A percentile compares a stretch with the other conserved stretches of the same genome.
Evolutionary conservation across 2,329 filamentous ascomycete species (phyloP).

Genomic region (Hysterium pulicare): DNA sequence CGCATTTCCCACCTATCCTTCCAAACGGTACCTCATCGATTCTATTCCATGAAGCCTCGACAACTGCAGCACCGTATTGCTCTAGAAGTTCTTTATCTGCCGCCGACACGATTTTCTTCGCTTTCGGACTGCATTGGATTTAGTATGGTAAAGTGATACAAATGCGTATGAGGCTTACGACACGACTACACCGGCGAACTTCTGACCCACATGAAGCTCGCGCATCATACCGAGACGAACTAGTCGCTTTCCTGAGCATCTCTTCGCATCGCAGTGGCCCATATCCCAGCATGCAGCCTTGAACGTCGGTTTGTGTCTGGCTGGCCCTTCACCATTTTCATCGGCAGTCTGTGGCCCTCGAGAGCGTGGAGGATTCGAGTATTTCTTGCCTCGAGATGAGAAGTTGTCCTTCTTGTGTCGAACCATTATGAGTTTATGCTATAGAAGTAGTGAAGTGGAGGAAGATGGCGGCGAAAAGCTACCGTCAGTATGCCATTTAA

Average conservation of each 20-base stretch:
- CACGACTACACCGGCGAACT: constrained; percentile 87
- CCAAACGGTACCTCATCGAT: constrained; percentile 87
- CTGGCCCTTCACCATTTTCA: constrained; percentile 20
- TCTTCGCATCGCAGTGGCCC: constrained; percentile 94
- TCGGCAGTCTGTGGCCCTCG: constrained; percentile 49
- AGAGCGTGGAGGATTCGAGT: constrained; percentile 56
- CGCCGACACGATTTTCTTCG: constrained; percentile 77
- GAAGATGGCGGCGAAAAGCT: neutral
- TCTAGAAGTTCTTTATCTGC: constrained; percentile 80
- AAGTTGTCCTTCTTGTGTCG: constrained; percentile 92
- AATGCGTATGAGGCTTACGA: constrained; percentile 48
- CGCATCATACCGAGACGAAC: constrained; percentile 93
- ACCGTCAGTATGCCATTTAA: no score
- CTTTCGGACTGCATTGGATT: constrained; percentile 63
- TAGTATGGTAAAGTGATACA: neutral
- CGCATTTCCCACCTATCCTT: constrained; percentile 89
- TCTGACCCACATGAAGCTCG: constrained; percentile 85
- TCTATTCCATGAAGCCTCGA: constrained; percentile 95
- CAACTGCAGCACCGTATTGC: constrained; percentile 87
- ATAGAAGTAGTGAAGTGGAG: neutral
- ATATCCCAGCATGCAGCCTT: constrained; percentile 98
- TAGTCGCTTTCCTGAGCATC: constrained; percentile 91
- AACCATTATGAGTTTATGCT: constrained; percentile 61
- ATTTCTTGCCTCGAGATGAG: constrained; percentile 69
- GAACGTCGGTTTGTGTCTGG: constrained; percentile 57